phyloP scores from a whole-genome alignment of 805 yeast species.

The Lipomyces yamanashiensis region DNA sequence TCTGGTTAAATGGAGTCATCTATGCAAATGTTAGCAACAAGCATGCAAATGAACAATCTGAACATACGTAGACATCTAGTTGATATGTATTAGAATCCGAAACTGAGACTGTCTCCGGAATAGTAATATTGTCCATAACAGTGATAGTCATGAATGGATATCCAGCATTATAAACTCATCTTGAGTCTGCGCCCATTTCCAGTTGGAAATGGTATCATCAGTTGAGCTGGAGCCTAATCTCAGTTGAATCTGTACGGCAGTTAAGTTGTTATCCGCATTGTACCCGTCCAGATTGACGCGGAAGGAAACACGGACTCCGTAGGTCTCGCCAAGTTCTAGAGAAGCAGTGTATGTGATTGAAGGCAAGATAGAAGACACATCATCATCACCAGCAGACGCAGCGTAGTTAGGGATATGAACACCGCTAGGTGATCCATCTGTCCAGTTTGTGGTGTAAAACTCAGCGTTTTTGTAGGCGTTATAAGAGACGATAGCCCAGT shows the following conservation, averaged over 20 bases:
- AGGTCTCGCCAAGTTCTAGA: neutral
- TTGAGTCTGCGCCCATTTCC: constrained; percentile 6
- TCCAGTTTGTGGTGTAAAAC: neutral
- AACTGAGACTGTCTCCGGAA: neutral
- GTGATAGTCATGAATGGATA: neutral
- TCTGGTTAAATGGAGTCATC: neutral
- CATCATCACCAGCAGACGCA: neutral
- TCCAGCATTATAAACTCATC: neutral
- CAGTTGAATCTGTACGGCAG: neutral
- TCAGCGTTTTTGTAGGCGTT: too few relatives aligned
- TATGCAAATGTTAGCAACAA: neutral
- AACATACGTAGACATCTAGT: neutral
- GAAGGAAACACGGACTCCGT: constrained; percentile 1
- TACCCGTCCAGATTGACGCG: neutral
- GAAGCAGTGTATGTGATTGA: neutral
- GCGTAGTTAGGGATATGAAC: neutral
- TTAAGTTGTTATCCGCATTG: neutral
- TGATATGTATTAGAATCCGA: neutral
- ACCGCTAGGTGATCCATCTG: constrained; percentile 4
- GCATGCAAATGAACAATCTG: neutral
- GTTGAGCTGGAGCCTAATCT: neutral
- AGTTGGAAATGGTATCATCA: neutral
- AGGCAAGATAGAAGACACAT: neutral
- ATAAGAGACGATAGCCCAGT: neutral
- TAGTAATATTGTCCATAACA: neutral